Evolutionary conservation across 2,329 filamentous ascomycete species (phyloP), one percentile per base, ranked within the genome.

Genomic region (Metarhizium anisopliae): DNA sequence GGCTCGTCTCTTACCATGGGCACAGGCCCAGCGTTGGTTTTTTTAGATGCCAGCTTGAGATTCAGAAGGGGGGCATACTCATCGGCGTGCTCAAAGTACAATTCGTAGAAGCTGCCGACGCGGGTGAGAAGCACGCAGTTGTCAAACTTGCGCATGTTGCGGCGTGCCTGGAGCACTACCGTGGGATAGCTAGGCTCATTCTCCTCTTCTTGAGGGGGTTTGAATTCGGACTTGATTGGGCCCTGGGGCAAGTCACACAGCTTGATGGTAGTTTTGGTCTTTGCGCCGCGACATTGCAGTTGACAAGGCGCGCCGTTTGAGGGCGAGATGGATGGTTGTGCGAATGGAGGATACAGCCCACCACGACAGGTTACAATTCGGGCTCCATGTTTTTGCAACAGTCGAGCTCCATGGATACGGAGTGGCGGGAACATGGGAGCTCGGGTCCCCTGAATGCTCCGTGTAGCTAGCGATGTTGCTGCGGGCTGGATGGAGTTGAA

Each of bases 51-150:
- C 55, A 95, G 84, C 70, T 96, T 97, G 66, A 99, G 74, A 64
- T 91, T 94, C 60, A 99, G 77, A 49, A 95, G 76, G 1, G 91
- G 89, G 2, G 88, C 93, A 68, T 87, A 88, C 66, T 96, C 86
- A 57, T 95, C 89, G 11, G 95, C 94, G 68, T 99, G 92, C 64
- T 95, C 88, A 70, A 97, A 95, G 73, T 99, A 99, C 57, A 99
- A 76, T 81, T 99, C 94, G 72, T 97, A 99, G 72, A 99, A 99
- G 58, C 92, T 87, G 55, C 94, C 94, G 32, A 99, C 91, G 56
- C 93, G 84, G 4, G 94, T 99, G 58, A 99, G 74, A 7, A 99
- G 71, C 43, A 99, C 88, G 71, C 93, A 97, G 64, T 95, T 90
- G 64, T 85, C 83, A 72, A 95, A 96, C 65, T 87, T 91, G 62